Evolutionary conservation across 108 stramenopile species (phyloP), one percentile per base, ranked within the genome.

Genomic region (Skeletonema grethae): DNA sequence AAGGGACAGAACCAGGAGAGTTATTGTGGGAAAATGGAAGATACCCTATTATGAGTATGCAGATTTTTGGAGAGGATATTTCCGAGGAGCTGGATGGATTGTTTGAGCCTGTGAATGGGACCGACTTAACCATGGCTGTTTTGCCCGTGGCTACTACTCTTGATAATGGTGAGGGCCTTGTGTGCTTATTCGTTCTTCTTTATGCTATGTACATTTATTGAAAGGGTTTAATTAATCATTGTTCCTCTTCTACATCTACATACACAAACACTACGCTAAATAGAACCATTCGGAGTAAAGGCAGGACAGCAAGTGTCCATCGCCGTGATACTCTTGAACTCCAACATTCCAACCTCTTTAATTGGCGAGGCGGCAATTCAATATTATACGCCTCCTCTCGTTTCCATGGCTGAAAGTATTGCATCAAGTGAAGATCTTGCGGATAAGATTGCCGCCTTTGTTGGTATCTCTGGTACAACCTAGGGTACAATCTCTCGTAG

Each of bases 111-210:
- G 20, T 61, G 16, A 48, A 0, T 18, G 61, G 41, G 13, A 61
- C 61, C 15, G 43, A 61, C 20, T 61, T 61, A 9, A 61, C 41
- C 45, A 61, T 56, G 53, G 61, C 61, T 43, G 55, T 61, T 56
- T 46, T 61, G 9, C 45, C 45, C 9, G 61, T 48, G 41, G 53
- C 61, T 43, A 61, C 61, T 18, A 61, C 61, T 41, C 9, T 55
- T 18, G 53, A 61, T 43, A 48, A 53, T 53, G 50, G 50, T 53
- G 50, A 48, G 46, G 7, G 50, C 8, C 8, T 8, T 53, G 18
- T 53, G 22, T n/a, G 8, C 0, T 53, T 2, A 7, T 4, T 11
- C 10, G 0, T 48, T 18, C 46, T 18, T 18, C 18, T 16, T 5
- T 6, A 18, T 48, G 18, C 25, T 28, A 28, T 28, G 25, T 28